Evolutionary conservation across 2,329 filamentous ascomycete genomes (phyloP).

Genomic region (Microthyrium microscopicum): DNA sequence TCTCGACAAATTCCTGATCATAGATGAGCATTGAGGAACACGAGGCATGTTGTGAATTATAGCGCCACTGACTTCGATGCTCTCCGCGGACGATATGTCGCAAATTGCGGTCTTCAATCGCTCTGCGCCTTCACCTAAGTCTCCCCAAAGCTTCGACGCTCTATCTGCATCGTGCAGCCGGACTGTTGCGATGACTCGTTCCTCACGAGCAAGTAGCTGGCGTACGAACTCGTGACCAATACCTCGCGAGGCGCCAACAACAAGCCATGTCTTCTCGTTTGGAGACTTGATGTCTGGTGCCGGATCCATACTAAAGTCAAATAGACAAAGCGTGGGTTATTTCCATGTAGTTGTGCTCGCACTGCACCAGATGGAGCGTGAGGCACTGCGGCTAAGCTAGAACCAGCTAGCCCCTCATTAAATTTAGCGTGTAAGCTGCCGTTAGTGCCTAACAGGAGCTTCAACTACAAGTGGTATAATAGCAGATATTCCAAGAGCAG

Average conservation of each 20-base stretch:
- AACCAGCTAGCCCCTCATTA: background rate
- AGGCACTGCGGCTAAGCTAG: background rate
- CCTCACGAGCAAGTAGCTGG: constrained; percentile 29
- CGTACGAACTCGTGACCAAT: constrained; percentile 37
- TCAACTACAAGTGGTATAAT: too few relatives aligned
- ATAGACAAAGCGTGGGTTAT: background rate
- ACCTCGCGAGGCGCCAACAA: constrained; percentile 30
- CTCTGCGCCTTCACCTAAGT: constrained; percentile 27
- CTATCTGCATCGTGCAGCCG: constrained; percentile 13
- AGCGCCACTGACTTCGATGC: constrained; percentile 30
- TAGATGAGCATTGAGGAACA: constrained; percentile 8
- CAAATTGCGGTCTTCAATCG: constrained; percentile 32
- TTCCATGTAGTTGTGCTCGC: background rate
- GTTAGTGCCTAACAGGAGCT: background rate
- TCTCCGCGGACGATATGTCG: constrained; percentile 36
- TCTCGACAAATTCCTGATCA: constrained; percentile 25
- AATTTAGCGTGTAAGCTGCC: background rate
- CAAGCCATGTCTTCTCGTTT: constrained; percentile 21
- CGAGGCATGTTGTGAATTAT: constrained; percentile 12
- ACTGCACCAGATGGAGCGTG: background rate
- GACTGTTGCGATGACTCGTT: constrained; percentile 35
- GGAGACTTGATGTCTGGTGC: background rate
- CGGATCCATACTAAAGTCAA: background rate
- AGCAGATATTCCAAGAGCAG: too few relatives aligned
- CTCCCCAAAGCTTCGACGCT: constrained; percentile 18